Percentiles rank a stretch among this genome's conserved stretches.
Conservation (phyloP, 805 yeast species). For the Pichia sporocuriosa region DNA sequence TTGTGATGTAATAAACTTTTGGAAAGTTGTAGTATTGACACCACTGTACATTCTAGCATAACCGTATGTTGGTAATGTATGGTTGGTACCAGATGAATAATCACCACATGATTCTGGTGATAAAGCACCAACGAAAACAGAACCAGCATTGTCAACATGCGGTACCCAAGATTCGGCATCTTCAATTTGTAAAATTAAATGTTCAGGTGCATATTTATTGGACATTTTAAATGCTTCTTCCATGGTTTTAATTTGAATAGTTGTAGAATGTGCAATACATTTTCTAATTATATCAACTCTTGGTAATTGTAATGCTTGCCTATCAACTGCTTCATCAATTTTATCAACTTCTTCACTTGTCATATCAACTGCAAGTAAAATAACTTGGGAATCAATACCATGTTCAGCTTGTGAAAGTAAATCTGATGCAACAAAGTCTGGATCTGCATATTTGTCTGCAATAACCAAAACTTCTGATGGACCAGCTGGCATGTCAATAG, state of each 20-base stretch:
- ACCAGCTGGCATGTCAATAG: slow-evolving; percentile 99
- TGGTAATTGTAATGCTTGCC: slow-evolving; percentile 78
- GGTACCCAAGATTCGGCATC: slow-evolving; percentile 68
- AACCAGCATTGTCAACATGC: slow-evolving; percentile 85
- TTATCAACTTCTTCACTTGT: slow-evolving; percentile 50
- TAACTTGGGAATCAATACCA: slow-evolving; percentile 96
- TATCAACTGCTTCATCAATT: slow-evolving; percentile 76
- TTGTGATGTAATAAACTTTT: slow-evolving; percentile 91
- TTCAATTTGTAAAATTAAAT: slow-evolving; percentile 83
- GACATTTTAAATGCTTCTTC: slow-evolving; percentile 84
- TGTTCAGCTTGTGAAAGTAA: slow-evolving; percentile 97
- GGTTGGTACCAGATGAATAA: slow-evolving; percentile 96
- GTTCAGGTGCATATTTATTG: slow-evolving; percentile 95
- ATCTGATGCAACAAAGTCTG: slow-evolving; percentile 96
- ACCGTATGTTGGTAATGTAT: slow-evolving; percentile 97
- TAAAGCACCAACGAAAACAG: slow-evolving; percentile 91
- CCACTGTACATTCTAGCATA: slow-evolving; percentile 97
- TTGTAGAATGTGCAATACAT: slow-evolving; percentile 87
- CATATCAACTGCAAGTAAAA: slow-evolving; percentile 76
- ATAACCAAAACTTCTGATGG: slow-evolving; percentile 97
- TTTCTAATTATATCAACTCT: slow-evolving; percentile 90
- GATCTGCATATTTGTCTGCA: slow-evolving; percentile 83
- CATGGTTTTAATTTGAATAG: slow-evolving; percentile 58
- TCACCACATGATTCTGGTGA: slow-evolving; percentile 99
- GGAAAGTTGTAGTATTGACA: slow-evolving; percentile 92